A percentile compares a stretch with the other conserved stretches of the same genome.
phyloP scores from a whole-genome alignment of 768 basidiomycete genomes.

The Psilocybe subaeruginosa region DNA sequence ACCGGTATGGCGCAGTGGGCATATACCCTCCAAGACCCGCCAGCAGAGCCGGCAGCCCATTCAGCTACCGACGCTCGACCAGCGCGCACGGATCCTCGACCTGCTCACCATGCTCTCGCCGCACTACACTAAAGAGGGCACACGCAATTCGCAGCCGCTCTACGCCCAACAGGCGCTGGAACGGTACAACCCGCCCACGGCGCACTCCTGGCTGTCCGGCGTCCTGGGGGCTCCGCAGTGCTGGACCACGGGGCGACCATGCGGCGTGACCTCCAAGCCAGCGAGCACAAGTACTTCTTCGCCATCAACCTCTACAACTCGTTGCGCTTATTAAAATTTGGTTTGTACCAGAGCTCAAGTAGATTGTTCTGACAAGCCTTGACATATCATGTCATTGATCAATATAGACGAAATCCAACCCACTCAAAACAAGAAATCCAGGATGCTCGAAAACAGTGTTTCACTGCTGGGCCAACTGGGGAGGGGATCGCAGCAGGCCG shows the following conservation, averaged over 20 bases:
- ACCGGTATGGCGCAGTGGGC: conserved; percentile 57
- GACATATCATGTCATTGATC: no score
- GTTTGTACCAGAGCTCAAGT: no score
- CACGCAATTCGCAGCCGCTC: conserved; percentile 78
- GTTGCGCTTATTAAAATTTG: conserved; percentile 39
- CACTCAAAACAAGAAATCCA: no score
- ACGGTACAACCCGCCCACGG: conserved; percentile 71
- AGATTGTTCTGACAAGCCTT: no score
- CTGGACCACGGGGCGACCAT: conserved; percentile 42
- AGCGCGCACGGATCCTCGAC: conserved; percentile 85
- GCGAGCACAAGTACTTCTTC: conserved; percentile 97
- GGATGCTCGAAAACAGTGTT: no score
- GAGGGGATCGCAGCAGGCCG: no score
- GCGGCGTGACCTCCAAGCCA: conserved; percentile 41
- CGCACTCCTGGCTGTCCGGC: conserved; percentile 62
- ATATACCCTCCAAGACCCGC: conserved; percentile 52
- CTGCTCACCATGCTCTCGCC: conserved; percentile 86
- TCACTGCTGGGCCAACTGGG: no score
- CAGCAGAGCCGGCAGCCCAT: conserved; percentile 64
- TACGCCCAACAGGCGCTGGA: conserved; percentile 86
- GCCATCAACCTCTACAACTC: conserved; percentile 99
- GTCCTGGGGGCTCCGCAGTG: conserved; percentile 42
- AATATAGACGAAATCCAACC: no score
- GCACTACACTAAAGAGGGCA: conserved; percentile 93
- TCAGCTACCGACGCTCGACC: conserved; percentile 77